Conservation (phyloP, 495 filamentous ascomycete species). For the Aspergillus baeticus region DNA sequence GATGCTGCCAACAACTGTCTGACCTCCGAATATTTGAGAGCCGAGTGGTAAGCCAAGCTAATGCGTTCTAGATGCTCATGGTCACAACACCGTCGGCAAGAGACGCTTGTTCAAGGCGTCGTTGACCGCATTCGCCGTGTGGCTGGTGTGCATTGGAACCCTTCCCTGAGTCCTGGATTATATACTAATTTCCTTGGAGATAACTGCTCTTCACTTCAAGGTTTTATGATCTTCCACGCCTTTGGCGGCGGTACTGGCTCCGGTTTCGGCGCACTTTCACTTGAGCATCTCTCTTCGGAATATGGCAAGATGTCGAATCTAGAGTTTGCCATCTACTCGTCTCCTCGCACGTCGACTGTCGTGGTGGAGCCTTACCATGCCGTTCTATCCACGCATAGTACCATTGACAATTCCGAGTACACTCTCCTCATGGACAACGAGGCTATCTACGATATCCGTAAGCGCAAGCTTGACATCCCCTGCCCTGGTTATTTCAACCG, state of each 20-base stretch:
- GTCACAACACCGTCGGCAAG: conserved; percentile 99
- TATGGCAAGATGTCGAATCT: conserved; percentile 97
- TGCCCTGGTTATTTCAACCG: conserved; percentile 98
- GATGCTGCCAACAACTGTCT: conserved; percentile 99
- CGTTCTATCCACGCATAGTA: conserved; percentile 96
- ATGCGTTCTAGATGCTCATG: conserved; percentile 63
- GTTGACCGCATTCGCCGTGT: conserved; percentile 98
- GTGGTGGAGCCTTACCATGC: conserved; percentile 99
- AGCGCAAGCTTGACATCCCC: conserved; percentile 96
- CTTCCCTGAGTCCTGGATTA: not conserved
- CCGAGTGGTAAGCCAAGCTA: too few species aligned
- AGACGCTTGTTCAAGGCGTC: conserved; percentile 96
- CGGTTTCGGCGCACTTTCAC: conserved; percentile 98
- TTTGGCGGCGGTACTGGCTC: conserved; percentile 99
- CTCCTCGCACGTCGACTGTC: conserved; percentile 99
- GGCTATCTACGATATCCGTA: conserved; percentile 99
- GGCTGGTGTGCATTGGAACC: conserved; percentile 42
- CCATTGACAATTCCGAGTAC: conserved; percentile 99
- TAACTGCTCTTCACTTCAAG: conserved; percentile 98
- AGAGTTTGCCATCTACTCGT: conserved; percentile 96
- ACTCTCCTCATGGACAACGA: conserved; percentile 99
- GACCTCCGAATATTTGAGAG: too few species aligned
- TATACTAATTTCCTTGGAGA: conserved; percentile 43
- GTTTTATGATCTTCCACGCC: conserved; percentile 99
- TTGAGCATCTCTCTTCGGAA: conserved; percentile 99